Percentiles rank a stretch among this genome's conserved stretches.
These are phyloP conservation scores for Hordeum marinum DNA, from an alignment of 176 grass and related monocot genomes.

Conservation along the genomic window DNA sequence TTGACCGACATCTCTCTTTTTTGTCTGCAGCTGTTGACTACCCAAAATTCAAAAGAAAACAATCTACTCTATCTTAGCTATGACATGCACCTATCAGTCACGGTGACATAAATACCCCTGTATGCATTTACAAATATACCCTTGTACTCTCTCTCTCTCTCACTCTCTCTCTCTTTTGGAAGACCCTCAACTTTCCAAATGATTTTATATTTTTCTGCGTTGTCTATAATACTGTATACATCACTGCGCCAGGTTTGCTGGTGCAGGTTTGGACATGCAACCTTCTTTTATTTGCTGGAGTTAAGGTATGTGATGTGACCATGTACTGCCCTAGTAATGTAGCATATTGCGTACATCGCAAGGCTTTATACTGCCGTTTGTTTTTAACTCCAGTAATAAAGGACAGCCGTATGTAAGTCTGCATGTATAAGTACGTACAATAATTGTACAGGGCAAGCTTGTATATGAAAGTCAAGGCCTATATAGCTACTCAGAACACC, in stretches of 20 bases:
- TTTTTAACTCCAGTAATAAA: slow-evolving; percentile 5
- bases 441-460: not conserved
- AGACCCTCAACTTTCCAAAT: not conserved
- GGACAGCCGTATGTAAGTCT: not conserved
- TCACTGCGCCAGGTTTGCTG: not conserved
- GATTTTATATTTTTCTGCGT: not conserved
- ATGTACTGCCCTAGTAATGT: not conserved
- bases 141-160: not conserved
- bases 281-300: slow-evolving; percentile 7
- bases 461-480: slow-evolving; percentile 29
- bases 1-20: slow-evolving; percentile 86
- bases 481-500: not conserved
- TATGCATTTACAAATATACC: not conserved
- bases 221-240: not conserved
- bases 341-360: not conserved
- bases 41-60: slow-evolving; percentile 36
- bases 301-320: not conserved
- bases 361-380: not conserved
- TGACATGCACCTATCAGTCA: not conserved
- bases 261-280: slow-evolving; percentile 2
- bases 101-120: not conserved
- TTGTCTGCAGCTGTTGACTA: slow-evolving; percentile 86
- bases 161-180: not conserved
- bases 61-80: slow-evolving; percentile 8
- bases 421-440: not conserved